Conservation (phyloP, 176 grass and related monocot genomes). For the Urochloa ruziziensis region DNA sequence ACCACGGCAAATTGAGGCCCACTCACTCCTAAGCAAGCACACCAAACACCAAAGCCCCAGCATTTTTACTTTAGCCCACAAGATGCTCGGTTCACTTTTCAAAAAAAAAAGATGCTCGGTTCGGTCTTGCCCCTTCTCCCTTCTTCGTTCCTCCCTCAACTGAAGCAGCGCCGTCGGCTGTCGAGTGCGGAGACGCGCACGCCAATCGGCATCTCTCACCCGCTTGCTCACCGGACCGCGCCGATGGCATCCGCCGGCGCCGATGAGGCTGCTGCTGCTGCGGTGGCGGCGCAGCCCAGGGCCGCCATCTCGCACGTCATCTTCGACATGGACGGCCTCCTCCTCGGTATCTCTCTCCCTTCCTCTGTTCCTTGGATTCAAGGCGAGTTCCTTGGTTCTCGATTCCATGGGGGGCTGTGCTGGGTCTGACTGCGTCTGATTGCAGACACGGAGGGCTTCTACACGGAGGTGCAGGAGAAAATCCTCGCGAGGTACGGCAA, state of each 20-base stretch:
- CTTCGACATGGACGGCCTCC: slow-evolving; percentile 95
- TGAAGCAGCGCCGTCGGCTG: background rate
- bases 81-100: no score
- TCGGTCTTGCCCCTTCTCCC: no score
- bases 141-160: no score
- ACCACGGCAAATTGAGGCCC: no score
- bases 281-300: background rate
- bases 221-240: background rate
- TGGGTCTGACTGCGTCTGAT: background rate
- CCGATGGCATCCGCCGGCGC: slow-evolving; percentile 33
- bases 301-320: slow-evolving; percentile 71
- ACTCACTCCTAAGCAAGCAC: no score
- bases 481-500: slow-evolving; percentile 84
- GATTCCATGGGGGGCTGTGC: background rate
- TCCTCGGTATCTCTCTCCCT: slow-evolving; percentile 51
- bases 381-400: background rate
- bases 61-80: no score
- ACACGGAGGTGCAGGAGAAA: slow-evolving; percentile 92
- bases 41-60: no score
- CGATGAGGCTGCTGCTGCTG: slow-evolving; percentile 16
- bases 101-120: no score
- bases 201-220: background rate
- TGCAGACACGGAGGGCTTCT: slow-evolving; percentile 90
- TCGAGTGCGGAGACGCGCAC: background rate
- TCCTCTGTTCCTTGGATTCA: background rate